Percentiles rank a stretch among this genome's conserved stretches.
phyloP scores from a whole-genome alignment of 257 asterid genomes.

The Dorcoceras hygrometricum region DNA sequence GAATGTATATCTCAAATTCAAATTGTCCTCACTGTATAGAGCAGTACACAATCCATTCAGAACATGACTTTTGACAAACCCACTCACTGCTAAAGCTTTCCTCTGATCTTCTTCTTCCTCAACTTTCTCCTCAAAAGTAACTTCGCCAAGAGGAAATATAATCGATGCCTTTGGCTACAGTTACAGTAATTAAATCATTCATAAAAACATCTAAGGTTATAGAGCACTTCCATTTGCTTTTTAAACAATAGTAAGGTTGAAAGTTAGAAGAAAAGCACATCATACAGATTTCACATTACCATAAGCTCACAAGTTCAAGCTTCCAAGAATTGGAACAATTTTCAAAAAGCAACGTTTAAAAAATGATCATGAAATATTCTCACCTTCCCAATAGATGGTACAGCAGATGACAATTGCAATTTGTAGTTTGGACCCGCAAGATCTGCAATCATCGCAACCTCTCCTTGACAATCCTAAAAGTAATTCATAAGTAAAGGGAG shows the following conservation, averaged over 20 bases:
- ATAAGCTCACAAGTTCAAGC: conserved; percentile 9
- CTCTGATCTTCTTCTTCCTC: conserved; percentile 61
- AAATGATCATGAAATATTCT: conserved; percentile 24
- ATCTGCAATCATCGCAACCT: conserved; percentile 76
- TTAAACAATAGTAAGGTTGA: not conserved
- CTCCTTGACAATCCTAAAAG: conserved; percentile 76
- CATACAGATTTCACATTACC: conserved; percentile 7
- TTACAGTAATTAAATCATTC: conserved; percentile 1
- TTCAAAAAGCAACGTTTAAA: not conserved
- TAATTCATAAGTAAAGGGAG: conserved; percentile 23
- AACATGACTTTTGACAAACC: conserved; percentile 49
- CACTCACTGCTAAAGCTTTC: conserved; percentile 54
- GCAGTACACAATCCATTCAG: conserved; percentile 77
- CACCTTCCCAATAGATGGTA: conserved; percentile 77
- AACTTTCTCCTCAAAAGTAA: conserved; percentile 69
- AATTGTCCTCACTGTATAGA: conserved; percentile 58
- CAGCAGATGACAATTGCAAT: conserved; percentile 61
- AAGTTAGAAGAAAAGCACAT: not conserved
- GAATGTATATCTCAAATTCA: conserved; percentile 65
- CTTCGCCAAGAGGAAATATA: conserved; percentile 80
- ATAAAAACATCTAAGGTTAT: not conserved
- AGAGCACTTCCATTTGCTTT: not conserved
- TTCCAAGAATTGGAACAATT: not conserved
- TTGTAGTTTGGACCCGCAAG: conserved; percentile 71
- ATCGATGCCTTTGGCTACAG: conserved; percentile 82